A percentile compares a stretch with the other conserved stretches of the same genome.
These are phyloP conservation scores for Starmerella bombi DNA, from an alignment of 805 yeast species.

Conservation along the genomic window DNA sequence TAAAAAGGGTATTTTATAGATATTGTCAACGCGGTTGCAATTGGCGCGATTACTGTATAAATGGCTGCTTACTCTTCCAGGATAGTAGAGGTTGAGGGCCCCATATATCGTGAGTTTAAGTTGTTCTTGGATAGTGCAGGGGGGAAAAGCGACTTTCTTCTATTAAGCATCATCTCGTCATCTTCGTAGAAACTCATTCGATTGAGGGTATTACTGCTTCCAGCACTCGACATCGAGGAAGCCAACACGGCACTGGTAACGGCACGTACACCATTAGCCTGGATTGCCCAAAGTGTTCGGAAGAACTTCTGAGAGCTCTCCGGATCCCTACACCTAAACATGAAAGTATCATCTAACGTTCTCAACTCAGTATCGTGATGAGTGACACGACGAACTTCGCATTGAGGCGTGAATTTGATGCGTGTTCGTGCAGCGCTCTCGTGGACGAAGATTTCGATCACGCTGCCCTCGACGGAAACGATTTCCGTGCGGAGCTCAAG, in stretches of 20 bases:
- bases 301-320: conserved; percentile 17
- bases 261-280: conserved; percentile 11
- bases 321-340: conserved; percentile 22
- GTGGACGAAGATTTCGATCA: conserved; percentile 4
- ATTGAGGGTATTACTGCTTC: background rate
- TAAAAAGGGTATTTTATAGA: too few species aligned
- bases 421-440: background rate
- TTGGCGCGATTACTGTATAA: background rate
- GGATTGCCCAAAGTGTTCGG: conserved; percentile 14
- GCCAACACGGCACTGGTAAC: conserved; percentile 3
- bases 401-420: conserved; percentile 8
- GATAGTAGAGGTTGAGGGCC: conserved; percentile 14
- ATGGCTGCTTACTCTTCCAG: conserved; percentile 17
- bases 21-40: too few species aligned
- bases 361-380: conserved; percentile 21
- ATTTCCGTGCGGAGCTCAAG: conserved; percentile 20
- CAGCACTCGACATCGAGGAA: conserved; percentile 1
- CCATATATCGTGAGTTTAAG: conserved; percentile 9
- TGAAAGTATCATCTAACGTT: conserved; percentile 17
- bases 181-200: conserved; percentile 1
- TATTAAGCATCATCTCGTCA: conserved; percentile 1
- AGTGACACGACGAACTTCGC: conserved; percentile 19
- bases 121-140: conserved; percentile 15
- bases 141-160: conserved; percentile 17
- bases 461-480: conserved; percentile 4